Evolutionary conservation across 768 basidiomycete species (phyloP).

Genomic region (Xerocomellus dryophilus): DNA sequence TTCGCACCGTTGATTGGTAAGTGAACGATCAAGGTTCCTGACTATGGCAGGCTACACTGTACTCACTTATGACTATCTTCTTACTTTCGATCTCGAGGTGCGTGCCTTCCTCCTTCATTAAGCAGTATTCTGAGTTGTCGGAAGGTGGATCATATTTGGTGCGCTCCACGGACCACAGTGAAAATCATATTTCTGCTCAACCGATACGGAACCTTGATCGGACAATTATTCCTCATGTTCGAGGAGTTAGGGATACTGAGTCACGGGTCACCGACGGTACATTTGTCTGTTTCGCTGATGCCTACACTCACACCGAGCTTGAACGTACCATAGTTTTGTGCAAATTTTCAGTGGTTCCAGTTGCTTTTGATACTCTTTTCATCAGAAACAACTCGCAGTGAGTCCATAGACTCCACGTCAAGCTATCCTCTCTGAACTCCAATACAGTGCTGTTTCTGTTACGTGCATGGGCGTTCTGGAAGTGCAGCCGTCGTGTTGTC

Average conservation of each 20-base stretch:
- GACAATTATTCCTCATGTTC: constrained; percentile 7
- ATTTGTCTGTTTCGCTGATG: not conserved
- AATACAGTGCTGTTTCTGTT: constrained; percentile 16
- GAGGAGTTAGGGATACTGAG: constrained; percentile 15
- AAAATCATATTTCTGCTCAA: constrained; percentile 20
- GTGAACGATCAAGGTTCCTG: not conserved
- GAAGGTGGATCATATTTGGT: constrained; percentile 13
- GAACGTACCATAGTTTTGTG: constrained; percentile 11
- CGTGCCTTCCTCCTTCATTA: not conserved
- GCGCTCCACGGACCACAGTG: constrained; percentile 6
- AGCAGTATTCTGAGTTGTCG: not conserved
- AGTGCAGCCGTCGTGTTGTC: constrained; percentile 1
- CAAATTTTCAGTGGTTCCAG: not conserved
- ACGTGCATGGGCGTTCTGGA: constrained; percentile 22
- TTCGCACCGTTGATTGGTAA: not conserved
- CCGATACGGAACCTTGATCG: constrained; percentile 15
- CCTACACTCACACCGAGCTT: not conserved
- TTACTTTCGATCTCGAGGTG: constrained; percentile 19
- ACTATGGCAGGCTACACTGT: constrained; percentile 7
- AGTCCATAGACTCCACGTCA: not conserved
- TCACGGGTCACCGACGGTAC: constrained; percentile 12
- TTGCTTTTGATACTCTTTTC: not conserved
- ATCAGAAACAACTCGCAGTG: constrained; percentile 17
- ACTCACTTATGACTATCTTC: constrained; percentile 15
- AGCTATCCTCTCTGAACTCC: not conserved